phyloP scores from a whole-genome alignment of 176 grass and related monocot species.

The Dactylis glomerata region DNA sequence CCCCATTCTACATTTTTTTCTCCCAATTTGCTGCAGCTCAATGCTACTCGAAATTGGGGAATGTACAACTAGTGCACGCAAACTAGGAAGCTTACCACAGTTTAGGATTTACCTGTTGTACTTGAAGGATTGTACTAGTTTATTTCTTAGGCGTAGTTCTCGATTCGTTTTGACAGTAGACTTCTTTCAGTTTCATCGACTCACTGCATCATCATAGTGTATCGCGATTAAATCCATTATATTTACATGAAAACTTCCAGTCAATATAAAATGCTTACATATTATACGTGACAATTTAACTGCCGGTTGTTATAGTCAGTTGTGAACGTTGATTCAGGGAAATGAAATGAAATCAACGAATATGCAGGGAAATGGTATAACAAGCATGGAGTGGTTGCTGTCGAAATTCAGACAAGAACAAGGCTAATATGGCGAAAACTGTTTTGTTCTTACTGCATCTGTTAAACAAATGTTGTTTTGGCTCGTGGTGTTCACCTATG shows the following conservation, averaged over 20 bases:
- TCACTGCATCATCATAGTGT: not conserved
- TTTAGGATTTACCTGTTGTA: not conserved
- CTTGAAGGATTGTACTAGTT: not conserved
- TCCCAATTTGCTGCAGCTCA: not conserved
- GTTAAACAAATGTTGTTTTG: not conserved
- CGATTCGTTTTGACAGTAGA: not conserved
- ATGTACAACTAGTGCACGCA: not conserved
- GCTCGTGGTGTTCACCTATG: not conserved
- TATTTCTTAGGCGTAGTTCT: not conserved
- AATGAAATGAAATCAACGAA: not conserved
- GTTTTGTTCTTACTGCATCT: not conserved
- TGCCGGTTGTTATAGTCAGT: not conserved
- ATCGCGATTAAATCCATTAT: not conserved
- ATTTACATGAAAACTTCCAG: not conserved
- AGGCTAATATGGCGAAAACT: not conserved
- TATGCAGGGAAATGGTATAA: not conserved
- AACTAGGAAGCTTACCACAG: not conserved
- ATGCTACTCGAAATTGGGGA: not conserved
- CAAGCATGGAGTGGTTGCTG: not conserved
- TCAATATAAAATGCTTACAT: slow-evolving; percentile 1
- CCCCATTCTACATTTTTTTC: not conserved
- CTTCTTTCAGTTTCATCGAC: not conserved
- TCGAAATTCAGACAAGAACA: not conserved
- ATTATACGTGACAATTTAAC: not conserved
- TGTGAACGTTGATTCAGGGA: not conserved